phyloP scores from a whole-genome alignment of 345 rosid species.

The Ceriops decandra region DNA sequence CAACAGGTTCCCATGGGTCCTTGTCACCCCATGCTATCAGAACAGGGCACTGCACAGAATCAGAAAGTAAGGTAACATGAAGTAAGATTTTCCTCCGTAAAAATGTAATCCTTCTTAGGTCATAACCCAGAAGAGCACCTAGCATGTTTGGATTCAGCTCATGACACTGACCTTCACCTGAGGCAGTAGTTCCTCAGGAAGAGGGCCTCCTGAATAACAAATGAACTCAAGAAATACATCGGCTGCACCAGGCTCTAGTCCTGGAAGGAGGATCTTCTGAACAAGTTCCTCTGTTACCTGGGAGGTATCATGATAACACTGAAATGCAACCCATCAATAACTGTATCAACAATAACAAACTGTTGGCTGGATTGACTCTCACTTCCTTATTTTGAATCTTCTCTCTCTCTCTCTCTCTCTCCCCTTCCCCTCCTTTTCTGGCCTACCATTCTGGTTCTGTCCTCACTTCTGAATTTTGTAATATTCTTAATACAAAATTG shows the following conservation, averaged over 20 bases:
- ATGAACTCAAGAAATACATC: conserved; percentile 89
- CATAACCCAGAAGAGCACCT: background rate
- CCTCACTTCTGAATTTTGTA: too few species aligned
- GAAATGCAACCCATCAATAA: conserved; percentile 22
- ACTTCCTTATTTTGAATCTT: background rate
- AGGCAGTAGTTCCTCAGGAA: conserved; percentile 85
- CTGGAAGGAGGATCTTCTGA: conserved; percentile 75
- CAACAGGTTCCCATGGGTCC: conserved; percentile 93
- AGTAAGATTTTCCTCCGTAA: background rate
- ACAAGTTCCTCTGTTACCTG: conserved; percentile 91
- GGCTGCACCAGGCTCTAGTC: conserved; percentile 84
- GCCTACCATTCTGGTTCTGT: too few species aligned
- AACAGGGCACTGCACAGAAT: conserved; percentile 63
- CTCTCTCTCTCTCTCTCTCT: too few species aligned
- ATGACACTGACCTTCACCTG: conserved; percentile 54
- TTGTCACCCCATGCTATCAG: conserved; percentile 91
- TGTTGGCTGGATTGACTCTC: background rate
- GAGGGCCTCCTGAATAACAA: conserved; percentile 87
- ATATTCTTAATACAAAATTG: too few species aligned
- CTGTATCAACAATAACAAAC: background rate
- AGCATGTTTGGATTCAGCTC: background rate
- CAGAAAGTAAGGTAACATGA: background rate
- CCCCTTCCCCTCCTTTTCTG: background rate
- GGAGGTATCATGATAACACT: conserved; percentile 80
- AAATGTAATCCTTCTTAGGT: background rate